Percentiles rank a stretch among this genome's conserved stretches.
Conservation (phyloP, 768 basidiomycete genomes). For the Russula olivacea region DNA sequence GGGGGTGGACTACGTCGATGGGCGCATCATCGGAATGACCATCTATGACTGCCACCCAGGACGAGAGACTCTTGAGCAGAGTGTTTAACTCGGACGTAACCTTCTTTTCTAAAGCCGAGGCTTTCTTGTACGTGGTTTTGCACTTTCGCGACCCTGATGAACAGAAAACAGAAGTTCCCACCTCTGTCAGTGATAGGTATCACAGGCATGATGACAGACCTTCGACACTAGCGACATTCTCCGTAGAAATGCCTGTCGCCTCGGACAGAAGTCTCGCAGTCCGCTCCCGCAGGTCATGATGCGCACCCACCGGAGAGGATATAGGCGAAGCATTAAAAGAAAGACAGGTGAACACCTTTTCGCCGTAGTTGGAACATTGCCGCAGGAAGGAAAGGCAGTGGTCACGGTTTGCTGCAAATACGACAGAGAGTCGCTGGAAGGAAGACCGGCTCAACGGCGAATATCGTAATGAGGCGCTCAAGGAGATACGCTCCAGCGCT, state of each 20-base stretch:
- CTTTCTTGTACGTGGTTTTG: not conserved
- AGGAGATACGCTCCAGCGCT: too few species aligned
- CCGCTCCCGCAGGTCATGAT: too few species aligned
- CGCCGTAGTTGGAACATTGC: too few species aligned
- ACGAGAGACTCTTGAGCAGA: not conserved
- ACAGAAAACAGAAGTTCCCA: not conserved
- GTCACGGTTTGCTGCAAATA: too few species aligned
- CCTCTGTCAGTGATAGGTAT: not conserved
- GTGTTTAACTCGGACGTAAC: not conserved
- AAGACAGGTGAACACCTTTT: too few species aligned
- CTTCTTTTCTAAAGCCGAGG: not conserved
- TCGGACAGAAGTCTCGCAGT: too few species aligned
- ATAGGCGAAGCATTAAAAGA: too few species aligned
- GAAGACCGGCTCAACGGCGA: too few species aligned
- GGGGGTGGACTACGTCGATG: not conserved
- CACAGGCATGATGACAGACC: not conserved
- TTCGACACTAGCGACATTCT: not conserved
- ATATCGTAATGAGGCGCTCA: too few species aligned
- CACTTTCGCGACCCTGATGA: not conserved
- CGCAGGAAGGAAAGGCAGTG: too few species aligned
- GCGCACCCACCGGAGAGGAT: too few species aligned
- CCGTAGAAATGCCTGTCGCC: not conserved
- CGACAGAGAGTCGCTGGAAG: too few species aligned
- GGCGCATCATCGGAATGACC: not conserved
- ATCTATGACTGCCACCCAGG: not conserved